Evolutionary conservation across 202 grass and related monocot genomes (phyloP), one percentile per base, ranked within the genome.

Genomic region (Dendrocalamus latiflorus): DNA sequence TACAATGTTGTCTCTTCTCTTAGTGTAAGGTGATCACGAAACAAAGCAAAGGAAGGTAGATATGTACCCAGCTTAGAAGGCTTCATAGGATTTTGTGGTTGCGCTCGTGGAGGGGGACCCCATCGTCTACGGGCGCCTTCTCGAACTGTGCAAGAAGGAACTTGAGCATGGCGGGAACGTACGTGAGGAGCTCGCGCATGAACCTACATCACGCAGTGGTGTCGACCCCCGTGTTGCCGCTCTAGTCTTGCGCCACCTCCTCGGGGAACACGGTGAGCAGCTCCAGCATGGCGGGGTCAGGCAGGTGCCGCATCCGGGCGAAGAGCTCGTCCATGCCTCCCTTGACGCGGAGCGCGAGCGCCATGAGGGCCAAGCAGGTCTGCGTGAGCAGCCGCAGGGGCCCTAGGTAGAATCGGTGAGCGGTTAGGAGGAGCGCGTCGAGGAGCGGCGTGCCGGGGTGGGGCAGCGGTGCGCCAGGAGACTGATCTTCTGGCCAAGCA

Each of bases 21-120:
- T 65, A 90, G 66, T 21, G 17, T 51, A 65, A 48, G 16, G 26
- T 70, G 54, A 68, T 34, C 15, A 6, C 3, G 16, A 76, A 80
- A 33, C 9, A 34, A 5, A 65, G 59, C 16, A n/a, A n/a, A n/a
- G n/a, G n/a, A 25, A 16, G 30, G 67, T 4, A 21, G 12, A 18
- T 67, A 66, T 79, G 75, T 85, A 98, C 96, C 96, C 96, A 98
- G 76, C 93, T 98, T 63, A 98, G 88, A 53, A 98, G 84, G 75
- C 96, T 92, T 56, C 87, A 84, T n/a, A 98, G 81, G 70, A 98
- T 84, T 73, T 83, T 91, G 57, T 80, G 83, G 82, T 83, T 88
- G 54, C 74, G 87, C 87, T 98, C 92, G 68, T 90, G 82, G 55
- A 84, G 74, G 9, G 83, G 78, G 58, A 91, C 61, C 56, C 79